Conservation (phyloP, 192 early-diverging fungal genomes). For the Coemansia umbellata region DNA sequence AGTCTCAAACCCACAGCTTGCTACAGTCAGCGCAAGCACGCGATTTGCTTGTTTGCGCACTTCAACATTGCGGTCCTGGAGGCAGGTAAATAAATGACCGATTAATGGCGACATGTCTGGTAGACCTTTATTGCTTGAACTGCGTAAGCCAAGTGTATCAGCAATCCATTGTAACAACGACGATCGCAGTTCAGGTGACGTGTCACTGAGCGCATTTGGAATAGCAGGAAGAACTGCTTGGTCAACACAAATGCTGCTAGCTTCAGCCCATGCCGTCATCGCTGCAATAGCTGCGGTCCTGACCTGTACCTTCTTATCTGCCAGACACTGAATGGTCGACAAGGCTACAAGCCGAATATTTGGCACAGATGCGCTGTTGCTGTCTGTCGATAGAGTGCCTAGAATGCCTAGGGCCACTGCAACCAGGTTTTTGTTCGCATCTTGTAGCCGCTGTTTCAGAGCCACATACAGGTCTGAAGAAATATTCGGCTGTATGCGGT, state of each 20-base stretch:
- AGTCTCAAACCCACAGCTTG: conserved; percentile 64
- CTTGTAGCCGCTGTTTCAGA: conserved; percentile 78
- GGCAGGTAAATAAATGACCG: conserved; percentile 67
- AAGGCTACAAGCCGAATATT: conserved; percentile 66
- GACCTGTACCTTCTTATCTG: conserved; percentile 90
- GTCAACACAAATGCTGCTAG: conserved; percentile 60
- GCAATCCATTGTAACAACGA: conserved; percentile 81
- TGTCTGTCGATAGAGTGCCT: conserved; percentile 68
- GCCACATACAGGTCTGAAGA: conserved; percentile 70
- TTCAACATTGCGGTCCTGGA: conserved; percentile 86
- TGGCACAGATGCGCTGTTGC: conserved; percentile 79
- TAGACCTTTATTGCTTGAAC: conserved; percentile 28
- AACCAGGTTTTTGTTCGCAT: conserved; percentile 89
- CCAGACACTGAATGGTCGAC: conserved; percentile 68
- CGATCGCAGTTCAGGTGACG: conserved; percentile 84
- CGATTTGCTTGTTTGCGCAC: conserved; percentile 83
- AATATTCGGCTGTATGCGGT: conserved; percentile 77
- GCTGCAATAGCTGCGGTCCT: conserved; percentile 70
- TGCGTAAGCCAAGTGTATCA: conserved; percentile 55
- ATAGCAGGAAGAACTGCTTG: conserved; percentile 61
- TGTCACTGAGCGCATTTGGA: conserved; percentile 61
- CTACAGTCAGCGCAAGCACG: conserved; percentile 64
- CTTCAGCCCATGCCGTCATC: conserved; percentile 68
- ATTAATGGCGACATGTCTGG: conserved; percentile 66
- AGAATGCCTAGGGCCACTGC: conserved; percentile 78